phyloP scores from a whole-genome alignment of 1,284 basidiomycete species.

The Phlebopus sp. region DNA sequence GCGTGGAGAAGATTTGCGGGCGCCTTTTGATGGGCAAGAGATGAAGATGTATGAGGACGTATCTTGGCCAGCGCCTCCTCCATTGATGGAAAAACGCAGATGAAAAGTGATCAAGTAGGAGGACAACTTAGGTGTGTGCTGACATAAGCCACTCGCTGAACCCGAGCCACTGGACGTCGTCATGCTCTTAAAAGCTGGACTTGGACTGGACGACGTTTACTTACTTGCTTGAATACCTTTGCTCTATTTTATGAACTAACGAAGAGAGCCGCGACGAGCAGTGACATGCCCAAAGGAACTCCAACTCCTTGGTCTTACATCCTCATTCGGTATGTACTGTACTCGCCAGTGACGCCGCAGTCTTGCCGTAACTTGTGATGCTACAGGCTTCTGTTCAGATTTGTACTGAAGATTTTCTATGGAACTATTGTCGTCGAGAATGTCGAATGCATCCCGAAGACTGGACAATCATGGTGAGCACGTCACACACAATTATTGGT shows the following conservation, averaged over 20 bases:
- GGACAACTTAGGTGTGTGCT: neutral
- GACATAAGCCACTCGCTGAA: conserved; percentile 3
- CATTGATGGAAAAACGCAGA: conserved; percentile 42
- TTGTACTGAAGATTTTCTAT: conserved; percentile 85
- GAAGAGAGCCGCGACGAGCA: conserved; percentile 3
- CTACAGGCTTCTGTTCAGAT: conserved; percentile 63
- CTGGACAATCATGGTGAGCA: conserved; percentile 69
- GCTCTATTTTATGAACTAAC: conserved; percentile 3
- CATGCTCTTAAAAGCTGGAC: neutral
- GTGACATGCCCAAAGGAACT: conserved; percentile 42
- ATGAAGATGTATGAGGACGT: conserved; percentile 80
- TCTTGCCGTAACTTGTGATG: conserved; percentile 6
- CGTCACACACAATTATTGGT: too few species aligned
- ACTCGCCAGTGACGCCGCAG: neutral
- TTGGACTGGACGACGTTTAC: neutral
- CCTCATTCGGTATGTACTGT: conserved; percentile 51
- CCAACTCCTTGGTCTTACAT: conserved; percentile 67
- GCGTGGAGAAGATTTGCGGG: conserved; percentile 89
- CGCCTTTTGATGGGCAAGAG: conserved; percentile 83
- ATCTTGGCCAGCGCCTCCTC: conserved; percentile 81
- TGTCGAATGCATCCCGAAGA: conserved; percentile 61
- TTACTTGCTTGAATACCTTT: neutral
- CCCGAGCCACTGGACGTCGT: too few species aligned
- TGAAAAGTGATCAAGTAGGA: neutral
- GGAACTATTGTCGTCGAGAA: conserved; percentile 86